Evolutionary conservation across 495 filamentous ascomycete species (phyloP).

Genomic region (Astrocystis sublimbata): DNA sequence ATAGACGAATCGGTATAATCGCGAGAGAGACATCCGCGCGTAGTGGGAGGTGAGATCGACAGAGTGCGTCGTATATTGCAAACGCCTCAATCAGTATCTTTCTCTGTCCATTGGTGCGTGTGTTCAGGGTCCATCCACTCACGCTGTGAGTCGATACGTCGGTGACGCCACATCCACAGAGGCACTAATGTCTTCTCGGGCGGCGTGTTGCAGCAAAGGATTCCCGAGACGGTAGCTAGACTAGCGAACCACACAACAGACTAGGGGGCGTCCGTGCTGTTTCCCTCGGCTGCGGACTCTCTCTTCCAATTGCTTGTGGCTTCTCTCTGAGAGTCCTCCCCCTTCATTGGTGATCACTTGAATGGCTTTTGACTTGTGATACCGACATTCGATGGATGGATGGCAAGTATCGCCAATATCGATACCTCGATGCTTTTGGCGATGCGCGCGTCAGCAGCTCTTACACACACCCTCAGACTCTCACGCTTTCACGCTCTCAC

Average conservation of each 20-base stretch:
- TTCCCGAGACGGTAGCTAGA: slow-evolving; percentile 18
- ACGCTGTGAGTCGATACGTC: neutral
- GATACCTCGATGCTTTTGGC: neutral
- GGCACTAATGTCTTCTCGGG: neutral
- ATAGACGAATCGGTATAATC: no score
- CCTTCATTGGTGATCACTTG: neutral
- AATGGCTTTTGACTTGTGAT: slow-evolving; percentile 2
- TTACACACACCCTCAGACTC: neutral
- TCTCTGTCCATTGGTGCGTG: slow-evolving; percentile 1
- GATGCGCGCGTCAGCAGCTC: slow-evolving; percentile 9
- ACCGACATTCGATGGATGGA: no score
- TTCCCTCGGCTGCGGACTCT: neutral
- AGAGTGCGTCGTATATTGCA: slow-evolving; percentile 7
- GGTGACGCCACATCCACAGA: neutral
- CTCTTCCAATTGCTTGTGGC: neutral
- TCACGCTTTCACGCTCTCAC: neutral
- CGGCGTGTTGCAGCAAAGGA: slow-evolving; percentile 17
- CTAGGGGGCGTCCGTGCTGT: neutral
- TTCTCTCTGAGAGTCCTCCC: neutral
- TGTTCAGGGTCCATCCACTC: slow-evolving; percentile 13
- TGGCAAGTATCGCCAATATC: neutral
- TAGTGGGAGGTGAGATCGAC: slow-evolving; percentile 6
- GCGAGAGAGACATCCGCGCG: no score
- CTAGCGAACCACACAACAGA: slow-evolving; percentile 3
- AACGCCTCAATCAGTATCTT: slow-evolving; percentile 7